phyloP scores from a whole-genome alignment of 2,329 filamentous ascomycete species.

The Grosmannia serpens region DNA sequence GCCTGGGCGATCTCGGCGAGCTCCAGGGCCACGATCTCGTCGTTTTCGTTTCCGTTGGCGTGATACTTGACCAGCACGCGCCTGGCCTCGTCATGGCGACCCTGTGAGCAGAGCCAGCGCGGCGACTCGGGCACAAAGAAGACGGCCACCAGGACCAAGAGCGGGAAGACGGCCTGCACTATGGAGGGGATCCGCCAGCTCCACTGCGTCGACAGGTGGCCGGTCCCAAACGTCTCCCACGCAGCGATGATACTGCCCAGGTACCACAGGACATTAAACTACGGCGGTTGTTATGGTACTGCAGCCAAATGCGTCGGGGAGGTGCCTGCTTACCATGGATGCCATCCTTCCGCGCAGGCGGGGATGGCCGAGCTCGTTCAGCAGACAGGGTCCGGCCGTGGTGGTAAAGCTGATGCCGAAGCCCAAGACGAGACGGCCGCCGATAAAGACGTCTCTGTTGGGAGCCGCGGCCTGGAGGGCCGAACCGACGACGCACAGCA shows the following conservation, averaged over 20 bases:
- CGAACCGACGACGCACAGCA: not conserved
- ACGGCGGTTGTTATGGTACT: too few species aligned
- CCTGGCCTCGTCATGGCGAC: constrained; percentile 15
- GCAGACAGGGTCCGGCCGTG: not conserved
- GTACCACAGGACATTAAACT: constrained; percentile 15
- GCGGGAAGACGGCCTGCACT: constrained; percentile 1
- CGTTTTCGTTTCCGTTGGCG: constrained; percentile 33
- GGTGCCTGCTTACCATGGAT: not conserved
- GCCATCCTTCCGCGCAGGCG: not conserved
- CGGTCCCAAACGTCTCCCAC: constrained; percentile 14
- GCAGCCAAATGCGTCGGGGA: too few species aligned
- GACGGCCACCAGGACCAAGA: constrained; percentile 2
- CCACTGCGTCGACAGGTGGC: constrained; percentile 9
- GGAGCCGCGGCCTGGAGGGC: not conserved
- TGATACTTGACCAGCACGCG: constrained; percentile 47
- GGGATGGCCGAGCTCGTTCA: not conserved
- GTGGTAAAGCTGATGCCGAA: not conserved
- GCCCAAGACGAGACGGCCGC: not conserved
- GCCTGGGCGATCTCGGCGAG: constrained; percentile 51
- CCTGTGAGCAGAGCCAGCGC: constrained; percentile 17
- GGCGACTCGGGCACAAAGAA: constrained; percentile 28
- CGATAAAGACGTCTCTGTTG: not conserved
- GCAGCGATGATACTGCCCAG: constrained; percentile 13
- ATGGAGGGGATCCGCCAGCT: constrained; percentile 12
- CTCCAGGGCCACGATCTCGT: constrained; percentile 28